Conservation (phyloP, 2,329 filamentous ascomycete species). For the Harringtonia lauricola region DNA sequence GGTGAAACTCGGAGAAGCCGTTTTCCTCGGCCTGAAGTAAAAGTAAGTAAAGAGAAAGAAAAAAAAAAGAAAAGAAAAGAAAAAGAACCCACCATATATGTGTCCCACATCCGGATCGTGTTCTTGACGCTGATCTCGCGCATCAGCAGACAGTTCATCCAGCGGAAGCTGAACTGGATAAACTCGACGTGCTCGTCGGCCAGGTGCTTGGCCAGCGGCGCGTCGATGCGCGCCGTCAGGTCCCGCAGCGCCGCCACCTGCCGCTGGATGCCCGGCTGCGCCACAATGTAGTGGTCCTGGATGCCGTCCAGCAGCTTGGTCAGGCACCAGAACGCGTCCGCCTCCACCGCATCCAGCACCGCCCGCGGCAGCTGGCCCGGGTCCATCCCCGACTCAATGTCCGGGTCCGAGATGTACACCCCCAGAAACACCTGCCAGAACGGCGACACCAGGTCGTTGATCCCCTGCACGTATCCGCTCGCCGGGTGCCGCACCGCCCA, state of each 20-base stretch:
- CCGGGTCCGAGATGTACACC: conserved; percentile 85
- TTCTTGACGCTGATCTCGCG: conserved; percentile 93
- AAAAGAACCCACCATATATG: conserved; percentile 66
- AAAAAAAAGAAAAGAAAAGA: neutral
- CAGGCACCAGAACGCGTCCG: conserved; percentile 96
- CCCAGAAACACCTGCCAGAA: conserved; percentile 98
- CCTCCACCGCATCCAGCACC: conserved; percentile 92
- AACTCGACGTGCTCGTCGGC: conserved; percentile 91
- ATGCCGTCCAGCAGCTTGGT: conserved; percentile 98
- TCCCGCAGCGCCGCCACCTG: conserved; percentile 85
- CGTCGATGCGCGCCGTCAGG: conserved; percentile 82
- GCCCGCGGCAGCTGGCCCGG: conserved; percentile 83
- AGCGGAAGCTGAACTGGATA: conserved; percentile 97
- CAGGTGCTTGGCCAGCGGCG: conserved; percentile 72
- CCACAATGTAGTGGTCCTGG: conserved; percentile 97
- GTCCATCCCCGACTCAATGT: conserved; percentile 93
- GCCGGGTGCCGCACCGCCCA: conserved; percentile 98
- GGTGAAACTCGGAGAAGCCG: conserved; percentile 94
- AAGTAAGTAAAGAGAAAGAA: neutral
- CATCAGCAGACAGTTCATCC: conserved; percentile 99
- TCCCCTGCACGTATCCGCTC: conserved; percentile 95
- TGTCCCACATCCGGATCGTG: conserved; percentile 99
- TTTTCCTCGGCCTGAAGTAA: conserved; percentile 77
- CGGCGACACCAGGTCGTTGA: conserved; percentile 94
- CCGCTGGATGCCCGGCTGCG: conserved; percentile 90